Evolutionary conservation across 192 early-diverging fungal genomes (phyloP).

Genomic region (Lunasporangiospora selenospora): DNA sequence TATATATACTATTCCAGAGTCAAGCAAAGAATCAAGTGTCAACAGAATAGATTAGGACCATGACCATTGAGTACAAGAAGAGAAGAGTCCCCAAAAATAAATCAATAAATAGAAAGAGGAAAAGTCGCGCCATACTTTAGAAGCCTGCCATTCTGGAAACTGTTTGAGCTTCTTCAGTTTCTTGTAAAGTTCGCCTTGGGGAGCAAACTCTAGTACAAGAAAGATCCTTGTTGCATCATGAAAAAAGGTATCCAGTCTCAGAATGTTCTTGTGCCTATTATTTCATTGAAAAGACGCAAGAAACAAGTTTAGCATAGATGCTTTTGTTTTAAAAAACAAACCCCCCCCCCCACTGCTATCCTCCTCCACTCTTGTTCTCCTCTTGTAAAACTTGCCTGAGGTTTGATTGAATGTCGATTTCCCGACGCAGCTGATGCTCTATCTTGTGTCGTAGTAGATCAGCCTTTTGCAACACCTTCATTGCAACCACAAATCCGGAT

Average conservation of each 20-base stretch:
- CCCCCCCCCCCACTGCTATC: too few species aligned
- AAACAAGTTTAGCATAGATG: background rate
- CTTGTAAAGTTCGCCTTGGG: slow-evolving; percentile 92
- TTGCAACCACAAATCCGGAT: slow-evolving; percentile 87
- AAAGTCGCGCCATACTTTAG: slow-evolving; percentile 60
- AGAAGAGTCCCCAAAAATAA: too few species aligned
- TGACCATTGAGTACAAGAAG: too few species aligned
- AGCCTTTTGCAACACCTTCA: slow-evolving; percentile 90
- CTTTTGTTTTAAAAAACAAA: background rate
- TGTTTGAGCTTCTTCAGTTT: slow-evolving; percentile 69
- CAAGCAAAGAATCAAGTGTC: slow-evolving; percentile 1
- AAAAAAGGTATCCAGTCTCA: slow-evolving; percentile 96
- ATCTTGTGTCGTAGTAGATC: slow-evolving; percentile 80
- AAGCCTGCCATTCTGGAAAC: slow-evolving; percentile 78
- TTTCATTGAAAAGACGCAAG: background rate
- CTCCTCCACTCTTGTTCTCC: too few species aligned
- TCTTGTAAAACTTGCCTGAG: slow-evolving; percentile 77
- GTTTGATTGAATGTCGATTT: slow-evolving; percentile 95
- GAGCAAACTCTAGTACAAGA: slow-evolving; percentile 96
- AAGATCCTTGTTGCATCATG: slow-evolving; percentile 93
- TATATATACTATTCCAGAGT: slow-evolving; percentile 72
- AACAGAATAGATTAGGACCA: too few species aligned
- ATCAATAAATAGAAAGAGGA: background rate
- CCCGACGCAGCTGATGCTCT: slow-evolving; percentile 90
- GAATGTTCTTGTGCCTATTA: slow-evolving; percentile 86